These are phyloP conservation scores for Arctium minus DNA, from an alignment of 129 eudicot species.

Conservation along the genomic window DNA sequence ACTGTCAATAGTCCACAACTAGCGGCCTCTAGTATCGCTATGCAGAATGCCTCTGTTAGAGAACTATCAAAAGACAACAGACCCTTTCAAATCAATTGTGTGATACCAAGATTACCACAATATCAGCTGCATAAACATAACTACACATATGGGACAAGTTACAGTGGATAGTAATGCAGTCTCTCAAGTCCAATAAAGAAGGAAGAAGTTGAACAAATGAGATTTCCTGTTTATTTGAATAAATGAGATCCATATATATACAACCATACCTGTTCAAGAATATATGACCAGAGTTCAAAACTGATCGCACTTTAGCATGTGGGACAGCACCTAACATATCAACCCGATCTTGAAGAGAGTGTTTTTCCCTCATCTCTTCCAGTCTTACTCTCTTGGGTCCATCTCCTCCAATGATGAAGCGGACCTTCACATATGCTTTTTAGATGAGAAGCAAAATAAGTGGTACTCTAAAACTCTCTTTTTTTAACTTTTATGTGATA, in stretches of 20 bases:
- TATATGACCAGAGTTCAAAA: constrained; percentile 87
- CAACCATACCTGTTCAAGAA: constrained; percentile 75
- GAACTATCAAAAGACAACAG: constrained; percentile 46
- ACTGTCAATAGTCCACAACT: constrained; percentile 96
- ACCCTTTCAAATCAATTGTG: background rate
- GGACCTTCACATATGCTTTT: constrained; percentile 55
- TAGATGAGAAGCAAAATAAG: constrained; percentile 14
- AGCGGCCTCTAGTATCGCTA: constrained; percentile 98
- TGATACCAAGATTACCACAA: background rate
- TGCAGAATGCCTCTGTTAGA: constrained; percentile 96
- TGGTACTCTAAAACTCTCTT: background rate
- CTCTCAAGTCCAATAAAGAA: background rate
- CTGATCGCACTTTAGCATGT: constrained; percentile 94
- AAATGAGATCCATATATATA: background rate
- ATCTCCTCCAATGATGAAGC: constrained; percentile 94
- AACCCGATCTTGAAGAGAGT: constrained; percentile 91
- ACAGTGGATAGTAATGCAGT: background rate
- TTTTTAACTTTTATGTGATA: background rate
- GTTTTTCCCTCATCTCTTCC: constrained; percentile 99
- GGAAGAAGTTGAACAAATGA: background rate
- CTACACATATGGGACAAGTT: background rate
- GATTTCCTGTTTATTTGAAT: background rate
- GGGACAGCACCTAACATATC: constrained; percentile 99
- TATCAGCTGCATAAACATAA: background rate
- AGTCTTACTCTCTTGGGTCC: constrained; percentile 96